Evolutionary conservation across 768 basidiomycete species (phyloP), one percentile per base, ranked within the genome.

Genomic region (Boletus rubropictus): DNA sequence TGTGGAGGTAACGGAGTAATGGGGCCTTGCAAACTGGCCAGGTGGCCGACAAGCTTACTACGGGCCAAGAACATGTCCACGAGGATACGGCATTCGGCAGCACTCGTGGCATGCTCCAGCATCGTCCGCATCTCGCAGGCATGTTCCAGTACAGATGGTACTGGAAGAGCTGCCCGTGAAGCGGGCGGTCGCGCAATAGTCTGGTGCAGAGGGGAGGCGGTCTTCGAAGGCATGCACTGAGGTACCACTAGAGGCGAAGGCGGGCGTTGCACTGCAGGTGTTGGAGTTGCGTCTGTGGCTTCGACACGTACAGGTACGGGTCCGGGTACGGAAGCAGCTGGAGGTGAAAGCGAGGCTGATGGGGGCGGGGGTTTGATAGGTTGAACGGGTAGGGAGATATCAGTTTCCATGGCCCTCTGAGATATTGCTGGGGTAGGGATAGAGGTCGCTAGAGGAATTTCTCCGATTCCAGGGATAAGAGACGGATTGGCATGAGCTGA

Each of bases 11-110:
- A 62, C 20, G 70, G 63, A 42, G 64, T 60, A 11, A 69, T 55
- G 37, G 63, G 61, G 10, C 61, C 59, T 25, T 64, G 63, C 18
- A 45, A 44, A 34, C 52, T 39, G 58, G 68, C 60, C 21, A 62
- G 51, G 27, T 70, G 67, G 18, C 61, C 18, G 10, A 66, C 44
- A 36, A 74, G 73, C 15, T 79, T 80, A 43, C 75, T 74, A 53
- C 80, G 81, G 11, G 80, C 74, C 48, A 95, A 70, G 68, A 88
- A 86, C 72, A 90, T 86, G 52, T 89, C 84, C 24, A 91, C 74
- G 47, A 94, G 81, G 35, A 93, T 71, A 42, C 87, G 86, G 61
- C 90, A 92, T 69, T 95, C 92, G 50, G 84, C 81, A 38, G 78
- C 86, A 35, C 75, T 81, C 2, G 84, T 84, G 12, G 91, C 89